These are phyloP conservation scores for Penicillium mononematosum DNA, from an alignment of 495 filamentous ascomycete species.

Conservation along the genomic window DNA sequence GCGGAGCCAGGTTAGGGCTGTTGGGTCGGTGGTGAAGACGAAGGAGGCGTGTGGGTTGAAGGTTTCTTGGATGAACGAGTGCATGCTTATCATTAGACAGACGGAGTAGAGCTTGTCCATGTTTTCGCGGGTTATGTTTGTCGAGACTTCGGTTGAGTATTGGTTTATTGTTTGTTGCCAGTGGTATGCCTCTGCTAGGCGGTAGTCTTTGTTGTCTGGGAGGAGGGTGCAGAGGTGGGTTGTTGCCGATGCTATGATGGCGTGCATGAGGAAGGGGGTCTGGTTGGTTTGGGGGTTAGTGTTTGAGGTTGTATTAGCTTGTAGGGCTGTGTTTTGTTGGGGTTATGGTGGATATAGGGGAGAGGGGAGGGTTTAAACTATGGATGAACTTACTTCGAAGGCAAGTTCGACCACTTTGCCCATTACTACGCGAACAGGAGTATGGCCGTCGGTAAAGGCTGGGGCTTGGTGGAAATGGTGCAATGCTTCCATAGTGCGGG, in stretches of 20 bases:
- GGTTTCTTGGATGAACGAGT: slow-evolving; percentile 38
- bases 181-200: slow-evolving; percentile 43
- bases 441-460: slow-evolving; percentile 26
- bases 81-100: slow-evolving; percentile 41
- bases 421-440: slow-evolving; percentile 27
- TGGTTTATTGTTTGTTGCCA: slow-evolving; percentile 43
- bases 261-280: slow-evolving; percentile 51
- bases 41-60: slow-evolving; percentile 43
- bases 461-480: slow-evolving; percentile 37
- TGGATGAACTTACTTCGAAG: slow-evolving; percentile 35
- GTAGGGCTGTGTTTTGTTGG: not conserved
- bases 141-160: slow-evolving; percentile 35
- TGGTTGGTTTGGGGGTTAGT: slow-evolving; percentile 22
- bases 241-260: slow-evolving; percentile 40
- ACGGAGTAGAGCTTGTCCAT: slow-evolving; percentile 46
- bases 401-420: slow-evolving; percentile 37
- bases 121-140: slow-evolving; percentile 33
- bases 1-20: slow-evolving; percentile 42
- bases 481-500: slow-evolving; percentile 24
- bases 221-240: slow-evolving; percentile 40
- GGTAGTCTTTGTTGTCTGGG: slow-evolving; percentile 29
- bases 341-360: not conserved
- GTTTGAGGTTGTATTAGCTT: not conserved
- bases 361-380: not conserved
- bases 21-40: slow-evolving; percentile 38